phyloP scores from a whole-genome alignment of 768 basidiomycete species.

The Auriscalpium vulgare region DNA sequence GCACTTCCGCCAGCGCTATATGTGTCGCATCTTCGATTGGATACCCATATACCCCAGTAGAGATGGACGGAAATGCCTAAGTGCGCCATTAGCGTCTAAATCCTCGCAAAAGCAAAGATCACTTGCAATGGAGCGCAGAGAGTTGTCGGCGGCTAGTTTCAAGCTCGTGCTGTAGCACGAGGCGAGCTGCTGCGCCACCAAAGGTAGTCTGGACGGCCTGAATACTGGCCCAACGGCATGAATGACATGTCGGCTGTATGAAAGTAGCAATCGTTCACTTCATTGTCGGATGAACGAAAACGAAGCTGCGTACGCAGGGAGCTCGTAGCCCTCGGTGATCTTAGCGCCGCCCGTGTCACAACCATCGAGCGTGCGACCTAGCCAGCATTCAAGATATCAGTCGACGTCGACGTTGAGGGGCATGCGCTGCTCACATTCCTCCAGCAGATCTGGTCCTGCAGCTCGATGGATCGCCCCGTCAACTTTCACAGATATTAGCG shows the following conservation, averaged over 20 bases:
- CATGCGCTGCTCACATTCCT: slow-evolving; percentile 47
- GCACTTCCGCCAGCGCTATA: slow-evolving; percentile 53
- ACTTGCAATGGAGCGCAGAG: slow-evolving; percentile 58
- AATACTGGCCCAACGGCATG: slow-evolving; percentile 81
- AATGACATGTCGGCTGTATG: slow-evolving; percentile 55
- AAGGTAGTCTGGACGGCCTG: slow-evolving; percentile 29
- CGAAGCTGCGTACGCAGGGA: slow-evolving; percentile 53
- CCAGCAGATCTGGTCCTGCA: slow-evolving; percentile 54
- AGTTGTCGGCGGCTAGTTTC: slow-evolving; percentile 49
- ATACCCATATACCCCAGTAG: slow-evolving; percentile 74
- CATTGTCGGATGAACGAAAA: neutral
- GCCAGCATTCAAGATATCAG: neutral
- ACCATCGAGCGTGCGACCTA: slow-evolving; percentile 48
- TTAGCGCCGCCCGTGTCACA: slow-evolving; percentile 70
- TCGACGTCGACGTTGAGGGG: neutral
- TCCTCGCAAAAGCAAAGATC: too few relatives aligned
- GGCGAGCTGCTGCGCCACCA: slow-evolving; percentile 44
- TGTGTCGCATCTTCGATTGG: slow-evolving; percentile 67
- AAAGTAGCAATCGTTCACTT: neutral
- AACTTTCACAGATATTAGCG: slow-evolving; percentile 33
- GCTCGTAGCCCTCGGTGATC: slow-evolving; percentile 67
- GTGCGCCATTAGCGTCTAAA: too few relatives aligned
- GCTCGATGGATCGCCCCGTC: slow-evolving; percentile 79
- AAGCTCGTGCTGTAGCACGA: slow-evolving; percentile 67
- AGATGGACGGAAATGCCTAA: slow-evolving; percentile 77